Evolutionary conservation across 148 eudicot species (phyloP).

Genomic region (Spergularia bocconei): DNA sequence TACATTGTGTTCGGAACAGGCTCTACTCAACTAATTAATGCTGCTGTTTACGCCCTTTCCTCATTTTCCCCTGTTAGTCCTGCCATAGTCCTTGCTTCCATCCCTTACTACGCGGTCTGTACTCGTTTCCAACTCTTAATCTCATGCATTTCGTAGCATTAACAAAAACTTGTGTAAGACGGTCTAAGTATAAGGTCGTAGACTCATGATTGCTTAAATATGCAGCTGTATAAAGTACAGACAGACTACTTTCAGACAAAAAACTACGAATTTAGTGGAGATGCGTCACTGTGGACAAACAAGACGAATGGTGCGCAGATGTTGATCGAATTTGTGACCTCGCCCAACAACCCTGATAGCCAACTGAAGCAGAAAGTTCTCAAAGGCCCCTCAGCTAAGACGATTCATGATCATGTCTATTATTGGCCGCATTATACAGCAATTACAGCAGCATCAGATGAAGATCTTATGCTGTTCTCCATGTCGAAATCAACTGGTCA

Average conservation of each 20-base stretch:
- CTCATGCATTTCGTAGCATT: neutral
- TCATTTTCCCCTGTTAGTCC: constrained; percentile 31
- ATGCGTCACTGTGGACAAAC: constrained; percentile 45
- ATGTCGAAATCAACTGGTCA: constrained; percentile 63
- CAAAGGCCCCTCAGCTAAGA: constrained; percentile 31
- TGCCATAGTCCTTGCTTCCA: constrained; percentile 44
- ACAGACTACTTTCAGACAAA: constrained; percentile 43
- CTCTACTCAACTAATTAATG: constrained; percentile 58
- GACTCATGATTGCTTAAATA: neutral
- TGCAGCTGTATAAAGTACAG: constrained; percentile 47
- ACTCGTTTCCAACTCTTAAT: neutral
- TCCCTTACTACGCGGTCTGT: constrained; percentile 55
- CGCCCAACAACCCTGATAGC: constrained; percentile 59
- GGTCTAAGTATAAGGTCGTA: neutral
- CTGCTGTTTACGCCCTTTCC: constrained; percentile 71
- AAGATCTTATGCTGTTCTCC: constrained; percentile 57
- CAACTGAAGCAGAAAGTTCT: constrained; percentile 37
- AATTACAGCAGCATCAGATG: constrained; percentile 43
- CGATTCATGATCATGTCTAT: constrained; percentile 50
- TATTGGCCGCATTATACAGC: constrained; percentile 67
- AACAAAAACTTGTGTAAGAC: neutral
- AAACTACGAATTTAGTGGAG: constrained; percentile 47
- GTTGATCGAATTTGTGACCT: constrained; percentile 54
- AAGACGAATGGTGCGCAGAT: constrained; percentile 12
- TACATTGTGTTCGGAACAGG: constrained; percentile 60